Evolutionary conservation across 179 eudicot species (phyloP), one percentile per base, ranked within the genome.

Genomic region (Sideroxylon spinosum): DNA sequence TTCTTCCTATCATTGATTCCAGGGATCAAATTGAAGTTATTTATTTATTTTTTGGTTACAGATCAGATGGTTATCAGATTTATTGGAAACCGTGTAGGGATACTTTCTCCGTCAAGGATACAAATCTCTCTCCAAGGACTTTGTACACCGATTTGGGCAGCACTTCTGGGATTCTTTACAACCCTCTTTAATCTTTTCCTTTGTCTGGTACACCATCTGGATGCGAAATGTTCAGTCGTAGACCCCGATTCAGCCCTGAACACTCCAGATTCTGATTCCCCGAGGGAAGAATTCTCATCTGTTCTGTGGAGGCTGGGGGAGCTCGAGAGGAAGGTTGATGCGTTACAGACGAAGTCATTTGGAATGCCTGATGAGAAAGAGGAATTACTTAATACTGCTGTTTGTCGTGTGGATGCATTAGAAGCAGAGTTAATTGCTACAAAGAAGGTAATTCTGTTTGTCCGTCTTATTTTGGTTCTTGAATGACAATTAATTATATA

Each of bases 361-460:
- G 81, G 85, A 76, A 91, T 91, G 94, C 91, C 93, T 22, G 74
- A 65, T 70, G 91, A 92, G 78, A 92, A 91, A 83, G 93, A 86
- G 81, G 93, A 91, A 70, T 80, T 88, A 78, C 81, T 91, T 46
- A 85, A 88, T 83, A 90, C 91, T 6, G 93, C 95, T 80, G 88
- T 89, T 65, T 87, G 86, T 57, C 93, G 95, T 12, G 90, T 92
- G 73, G 97, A 92, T 86, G 92, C 90, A 29, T 78, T 92, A 37
- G 97, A 92, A 83, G 90, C 91, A 1, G 97, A 92, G 82, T 75
- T 92, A 61, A 89, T 91, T 86, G 86, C 93, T 19, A 88, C 93
- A 17, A 91, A 91, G 78, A 92, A 92, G 95, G 97, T 92, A 87
- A 22, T 60, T 16, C 68, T 22, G 10, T 2, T 37, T 74, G 6